phyloP scores from a whole-genome alignment of 768 basidiomycete species.

The Termitomyces sp. region DNA sequence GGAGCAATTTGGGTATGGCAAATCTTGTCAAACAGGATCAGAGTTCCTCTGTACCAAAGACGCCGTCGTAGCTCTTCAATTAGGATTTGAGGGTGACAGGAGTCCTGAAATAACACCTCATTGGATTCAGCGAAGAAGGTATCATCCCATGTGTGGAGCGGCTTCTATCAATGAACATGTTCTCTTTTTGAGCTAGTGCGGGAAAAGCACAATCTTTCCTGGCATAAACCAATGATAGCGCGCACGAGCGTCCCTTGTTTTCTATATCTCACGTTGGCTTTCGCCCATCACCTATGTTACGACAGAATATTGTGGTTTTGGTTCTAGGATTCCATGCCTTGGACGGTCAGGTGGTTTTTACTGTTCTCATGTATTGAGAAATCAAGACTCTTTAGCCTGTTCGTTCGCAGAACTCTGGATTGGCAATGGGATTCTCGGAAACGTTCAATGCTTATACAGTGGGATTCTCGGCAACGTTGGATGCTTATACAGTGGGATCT shows the following conservation, averaged over 20 bases:
- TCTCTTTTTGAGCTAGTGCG: neutral
- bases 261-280: neutral
- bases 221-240: neutral
- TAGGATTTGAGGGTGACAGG: neutral
- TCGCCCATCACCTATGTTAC: neutral
- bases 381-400: neutral
- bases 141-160: neutral
- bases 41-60: constrained; percentile 1
- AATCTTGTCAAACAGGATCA: constrained; percentile 37
- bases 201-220: neutral
- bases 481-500: too few relatives aligned
- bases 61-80: neutral
- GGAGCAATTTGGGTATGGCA: constrained; percentile 76
- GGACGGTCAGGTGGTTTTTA: neutral
- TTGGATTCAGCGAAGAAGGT: neutral
- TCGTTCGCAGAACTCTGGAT: neutral
- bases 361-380: neutral
- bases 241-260: neutral
- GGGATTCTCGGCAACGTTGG: neutral
- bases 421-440: too few relatives aligned
- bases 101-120: neutral
- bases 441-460: too few relatives aligned
- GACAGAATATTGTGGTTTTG: neutral
- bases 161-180: neutral
- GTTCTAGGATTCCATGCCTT: neutral